Conservation (phyloP, 352 stramenopile species). For the Hyaloperonospora brassicae region DNA sequence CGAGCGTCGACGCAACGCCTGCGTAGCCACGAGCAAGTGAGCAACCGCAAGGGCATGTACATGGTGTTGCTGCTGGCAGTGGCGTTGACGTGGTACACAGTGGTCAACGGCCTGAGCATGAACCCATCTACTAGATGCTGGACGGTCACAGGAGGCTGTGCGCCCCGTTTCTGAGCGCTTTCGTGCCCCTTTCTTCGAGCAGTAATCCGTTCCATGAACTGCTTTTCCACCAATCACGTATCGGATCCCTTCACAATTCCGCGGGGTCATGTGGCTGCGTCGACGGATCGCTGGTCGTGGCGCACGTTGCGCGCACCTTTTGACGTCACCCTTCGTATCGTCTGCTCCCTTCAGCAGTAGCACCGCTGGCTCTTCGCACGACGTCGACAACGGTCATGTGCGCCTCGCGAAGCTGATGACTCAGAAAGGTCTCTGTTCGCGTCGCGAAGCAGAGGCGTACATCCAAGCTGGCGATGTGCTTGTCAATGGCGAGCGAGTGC, state of each 20-base stretch:
- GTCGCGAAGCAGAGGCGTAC: constrained; percentile 72
- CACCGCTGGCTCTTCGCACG: constrained; percentile 5
- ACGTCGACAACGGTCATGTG: constrained; percentile 26
- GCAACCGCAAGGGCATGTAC: constrained; percentile 27
- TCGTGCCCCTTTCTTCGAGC: not conserved
- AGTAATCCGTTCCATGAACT: constrained; percentile 1
- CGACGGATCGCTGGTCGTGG: constrained; percentile 15
- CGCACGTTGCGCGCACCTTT: constrained; percentile 15
- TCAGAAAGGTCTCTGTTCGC: constrained; percentile 65
- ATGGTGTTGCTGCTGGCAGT: constrained; percentile 33
- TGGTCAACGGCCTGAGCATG: constrained; percentile 52
- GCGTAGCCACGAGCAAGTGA: constrained; percentile 30
- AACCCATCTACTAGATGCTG: constrained; percentile 49
- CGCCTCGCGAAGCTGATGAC: constrained; percentile 79
- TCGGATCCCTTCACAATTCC: constrained; percentile 2
- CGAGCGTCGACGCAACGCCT: constrained; percentile 32
- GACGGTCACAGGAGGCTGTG: constrained; percentile 52
- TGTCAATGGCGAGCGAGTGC: constrained; percentile 58
- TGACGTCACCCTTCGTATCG: constrained; percentile 12
- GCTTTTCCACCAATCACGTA: constrained; percentile 14
- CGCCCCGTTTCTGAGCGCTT: constrained; percentile 5
- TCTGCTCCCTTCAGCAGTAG: not conserved
- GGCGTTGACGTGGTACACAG: constrained; percentile 35
- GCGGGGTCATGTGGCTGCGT: constrained; percentile 23
- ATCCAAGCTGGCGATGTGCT: constrained; percentile 68